Conservation (phyloP, 345 rosid genomes). For the Sisymbrium irio region DNA sequence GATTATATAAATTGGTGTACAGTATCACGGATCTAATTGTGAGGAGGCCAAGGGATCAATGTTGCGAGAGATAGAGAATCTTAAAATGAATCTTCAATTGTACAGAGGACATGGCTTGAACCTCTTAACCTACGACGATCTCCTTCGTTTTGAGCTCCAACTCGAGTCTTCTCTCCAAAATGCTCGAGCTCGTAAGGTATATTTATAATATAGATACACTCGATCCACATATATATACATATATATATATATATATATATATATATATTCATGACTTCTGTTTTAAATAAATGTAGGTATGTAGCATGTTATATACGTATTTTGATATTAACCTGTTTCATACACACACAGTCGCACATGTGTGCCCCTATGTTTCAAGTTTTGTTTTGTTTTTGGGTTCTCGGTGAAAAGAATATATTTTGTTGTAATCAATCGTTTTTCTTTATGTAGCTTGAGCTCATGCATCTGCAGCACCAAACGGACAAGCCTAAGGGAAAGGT, state of each 20-base stretch:
- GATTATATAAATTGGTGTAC: background rate
- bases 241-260: no score
- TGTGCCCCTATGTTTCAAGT: background rate
- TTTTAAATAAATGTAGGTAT: no score
- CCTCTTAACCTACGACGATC: slow-evolving; percentile 16
- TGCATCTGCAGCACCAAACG: slow-evolving; percentile 8
- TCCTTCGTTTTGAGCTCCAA: slow-evolving; percentile 24
- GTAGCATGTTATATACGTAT: no score
- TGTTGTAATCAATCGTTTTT: background rate
- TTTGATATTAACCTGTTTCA: background rate
- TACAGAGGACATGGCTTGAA: slow-evolving; percentile 14
- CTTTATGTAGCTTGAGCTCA: slow-evolving; percentile 12
- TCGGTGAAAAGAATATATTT: background rate
- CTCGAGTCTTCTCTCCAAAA: slow-evolving; percentile 20
- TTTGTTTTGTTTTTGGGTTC: background rate
- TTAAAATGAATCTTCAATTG: slow-evolving; percentile 9
- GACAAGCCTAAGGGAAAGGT: background rate
- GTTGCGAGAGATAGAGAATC: slow-evolving; percentile 21
- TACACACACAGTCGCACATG: background rate
- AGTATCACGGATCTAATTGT: slow-evolving; percentile 5
- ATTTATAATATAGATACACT: background rate
- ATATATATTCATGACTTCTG: no score
- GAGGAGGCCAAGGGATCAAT: slow-evolving; percentile 14
- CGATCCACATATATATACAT: background rate
- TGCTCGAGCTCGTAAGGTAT: slow-evolving; percentile 24